Evolutionary conservation across 805 yeast species (phyloP).

Genomic region (Vanderwaltozyma tropicalis): DNA sequence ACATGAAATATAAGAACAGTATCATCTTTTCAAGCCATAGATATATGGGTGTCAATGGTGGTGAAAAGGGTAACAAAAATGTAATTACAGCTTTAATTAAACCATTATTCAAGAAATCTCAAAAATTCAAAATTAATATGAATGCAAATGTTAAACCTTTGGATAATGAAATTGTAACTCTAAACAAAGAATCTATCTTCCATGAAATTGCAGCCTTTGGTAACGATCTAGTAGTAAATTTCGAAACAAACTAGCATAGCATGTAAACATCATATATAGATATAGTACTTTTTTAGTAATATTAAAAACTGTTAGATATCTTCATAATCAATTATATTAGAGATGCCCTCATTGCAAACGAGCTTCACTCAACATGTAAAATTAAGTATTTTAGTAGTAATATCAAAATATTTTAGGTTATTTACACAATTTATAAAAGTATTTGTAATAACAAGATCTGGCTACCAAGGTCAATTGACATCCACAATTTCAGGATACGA

Average conservation of each 20-base stretch:
- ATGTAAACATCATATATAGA: too few relatives aligned
- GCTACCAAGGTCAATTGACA: too few relatives aligned
- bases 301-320: too few relatives aligned
- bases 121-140: constrained; percentile 68
- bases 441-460: too few relatives aligned
- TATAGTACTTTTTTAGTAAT: too few relatives aligned
- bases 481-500: too few relatives aligned
- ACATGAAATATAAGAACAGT: constrained; percentile 51
- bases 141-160: constrained; percentile 65
- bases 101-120: constrained; percentile 48
- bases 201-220: constrained; percentile 62
- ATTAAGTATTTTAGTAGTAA: too few relatives aligned
- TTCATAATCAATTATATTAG: too few relatives aligned
- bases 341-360: too few relatives aligned
- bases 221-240: constrained; percentile 48
- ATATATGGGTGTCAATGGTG: constrained; percentile 42
- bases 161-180: constrained; percentile 39
- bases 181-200: constrained; percentile 65
- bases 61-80: constrained; percentile 44
- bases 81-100: constrained; percentile 75
- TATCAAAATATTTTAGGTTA: too few relatives aligned
- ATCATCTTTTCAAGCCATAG: constrained; percentile 59
- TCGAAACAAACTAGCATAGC: constrained; percentile 19
- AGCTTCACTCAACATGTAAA: too few relatives aligned
- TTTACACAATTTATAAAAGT: too few relatives aligned